A percentile compares a stretch with the other conserved stretches of the same genome.
These are phyloP conservation scores for Boletus vermiculosoides DNA, from an alignment of 768 basidiomycete species.

Conservation along the genomic window DNA sequence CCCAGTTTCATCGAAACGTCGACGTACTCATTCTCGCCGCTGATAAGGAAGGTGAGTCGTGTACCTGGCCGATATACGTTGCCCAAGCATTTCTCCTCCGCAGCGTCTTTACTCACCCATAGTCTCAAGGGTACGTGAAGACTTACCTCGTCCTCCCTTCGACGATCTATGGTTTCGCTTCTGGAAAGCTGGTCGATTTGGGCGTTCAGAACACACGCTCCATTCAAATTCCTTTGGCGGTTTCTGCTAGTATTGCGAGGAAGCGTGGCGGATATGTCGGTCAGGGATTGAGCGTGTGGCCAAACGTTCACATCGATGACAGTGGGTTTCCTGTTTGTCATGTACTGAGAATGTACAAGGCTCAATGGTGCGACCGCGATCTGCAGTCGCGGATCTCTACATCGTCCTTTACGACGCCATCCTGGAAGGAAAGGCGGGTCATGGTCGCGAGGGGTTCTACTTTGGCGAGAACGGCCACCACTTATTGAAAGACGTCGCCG, in stretches of 20 bases:
- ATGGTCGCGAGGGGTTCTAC: constrained; percentile 49
- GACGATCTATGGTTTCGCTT: constrained; percentile 61
- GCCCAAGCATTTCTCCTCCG: no score
- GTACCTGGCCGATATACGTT: background rate
- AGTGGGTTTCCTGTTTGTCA: constrained; percentile 7
- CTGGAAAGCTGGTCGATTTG: constrained; percentile 46
- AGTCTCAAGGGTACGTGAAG: constrained; percentile 18
- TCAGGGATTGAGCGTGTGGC: constrained; percentile 60
- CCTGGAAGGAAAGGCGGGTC: constrained; percentile 18
- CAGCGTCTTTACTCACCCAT: background rate
- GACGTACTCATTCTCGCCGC: constrained; percentile 47
- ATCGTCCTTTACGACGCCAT: constrained; percentile 42
- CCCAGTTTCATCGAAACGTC: constrained; percentile 48
- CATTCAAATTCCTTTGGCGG: constrained; percentile 50
- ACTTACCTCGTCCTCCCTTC: constrained; percentile 49
- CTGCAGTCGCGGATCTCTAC: constrained; percentile 40
- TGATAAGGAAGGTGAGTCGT: constrained; percentile 44
- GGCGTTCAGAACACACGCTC: constrained; percentile 50
- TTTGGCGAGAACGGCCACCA: constrained; percentile 55
- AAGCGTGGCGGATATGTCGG: constrained; percentile 58
- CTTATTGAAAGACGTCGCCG: constrained; percentile 42
- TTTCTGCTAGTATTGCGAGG: constrained; percentile 45
- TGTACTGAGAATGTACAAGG: background rate
- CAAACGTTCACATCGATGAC: constrained; percentile 55
- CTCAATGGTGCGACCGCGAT: background rate